Conservation (phyloP, 2,329 filamentous ascomycete species). For the Botryotinia calthae region DNA sequence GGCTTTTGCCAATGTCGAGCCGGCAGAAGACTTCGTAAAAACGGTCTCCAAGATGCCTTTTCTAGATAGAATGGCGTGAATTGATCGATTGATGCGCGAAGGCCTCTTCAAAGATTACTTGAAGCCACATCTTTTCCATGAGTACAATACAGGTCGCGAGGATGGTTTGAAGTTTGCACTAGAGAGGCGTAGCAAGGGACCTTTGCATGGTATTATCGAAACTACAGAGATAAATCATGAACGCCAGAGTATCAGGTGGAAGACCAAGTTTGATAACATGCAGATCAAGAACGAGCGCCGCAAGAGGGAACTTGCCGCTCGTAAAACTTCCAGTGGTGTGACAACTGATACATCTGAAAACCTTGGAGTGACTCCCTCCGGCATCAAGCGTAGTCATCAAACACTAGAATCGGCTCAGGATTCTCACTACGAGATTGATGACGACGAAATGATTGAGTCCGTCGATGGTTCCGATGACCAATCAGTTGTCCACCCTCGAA, state of each 20-base stretch:
- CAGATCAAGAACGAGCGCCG: not conserved
- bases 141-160: not conserved
- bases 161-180: not conserved
- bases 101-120: not conserved
- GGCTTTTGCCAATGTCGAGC: not conserved
- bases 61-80: not conserved
- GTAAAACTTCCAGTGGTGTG: not conserved
- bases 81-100: conserved; percentile 1
- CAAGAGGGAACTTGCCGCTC: not conserved
- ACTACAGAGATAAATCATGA: not conserved
- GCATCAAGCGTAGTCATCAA: conserved; percentile 3
- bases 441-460: not conserved
- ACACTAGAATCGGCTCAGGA: not conserved
- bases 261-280: not conserved
- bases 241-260: not conserved
- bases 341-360: not conserved
- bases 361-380: not conserved
- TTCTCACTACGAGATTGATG: not conserved
- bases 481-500: not conserved
- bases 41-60: not conserved
- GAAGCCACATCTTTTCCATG: not conserved
- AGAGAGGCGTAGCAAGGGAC: not conserved
- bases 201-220: not conserved
- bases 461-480: not conserved
- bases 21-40: conserved; percentile 6